A percentile compares a stretch with the other conserved stretches of the same genome.
Evolutionary conservation across 2,329 filamentous ascomycete species (phyloP).

Genomic region (Myrmaecium sp.): DNA sequence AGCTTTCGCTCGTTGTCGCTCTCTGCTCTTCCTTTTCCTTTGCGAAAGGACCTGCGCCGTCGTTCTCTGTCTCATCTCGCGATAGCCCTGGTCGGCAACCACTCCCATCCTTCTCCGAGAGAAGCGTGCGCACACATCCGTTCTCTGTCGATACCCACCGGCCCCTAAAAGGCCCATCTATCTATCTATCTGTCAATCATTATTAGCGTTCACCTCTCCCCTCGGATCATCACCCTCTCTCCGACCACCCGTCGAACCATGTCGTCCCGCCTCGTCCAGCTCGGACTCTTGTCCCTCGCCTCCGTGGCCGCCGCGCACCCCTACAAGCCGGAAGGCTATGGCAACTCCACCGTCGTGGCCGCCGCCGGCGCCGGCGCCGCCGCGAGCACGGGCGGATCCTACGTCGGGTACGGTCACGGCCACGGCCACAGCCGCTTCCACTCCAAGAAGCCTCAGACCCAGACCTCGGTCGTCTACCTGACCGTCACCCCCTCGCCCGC

Average conservation of each 20-base stretch:
- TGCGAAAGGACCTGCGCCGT: conserved; percentile 19
- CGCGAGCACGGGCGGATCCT: conserved; percentile 8
- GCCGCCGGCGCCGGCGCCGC: conserved; percentile 6
- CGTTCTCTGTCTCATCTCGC: conserved; percentile 14
- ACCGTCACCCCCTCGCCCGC: conserved; percentile 5
- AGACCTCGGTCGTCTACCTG: conserved; percentile 5
- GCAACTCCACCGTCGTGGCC: conserved; percentile 11
- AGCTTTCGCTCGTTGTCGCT: conserved; percentile 27
- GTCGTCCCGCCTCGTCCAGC: conserved; percentile 18
- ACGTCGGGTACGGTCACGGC: conserved; percentile 7
- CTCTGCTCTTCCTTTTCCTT: conserved; percentile 17
- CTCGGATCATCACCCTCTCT: conserved; percentile 6
- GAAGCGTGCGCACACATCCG: conserved; percentile 11
- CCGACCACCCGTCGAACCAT: too few species aligned
- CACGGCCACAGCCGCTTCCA: conserved; percentile 9
- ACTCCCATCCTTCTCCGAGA: conserved; percentile 20
- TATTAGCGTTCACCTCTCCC: conserved; percentile 7
- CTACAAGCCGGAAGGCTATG: conserved; percentile 12
- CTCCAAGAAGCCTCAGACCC: conserved; percentile 6
- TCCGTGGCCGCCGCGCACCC: conserved; percentile 20
- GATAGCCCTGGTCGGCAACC: conserved; percentile 27
- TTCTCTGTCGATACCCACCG: conserved; percentile 7
- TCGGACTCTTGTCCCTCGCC: conserved; percentile 27
- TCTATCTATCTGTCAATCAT: conserved; percentile 5
- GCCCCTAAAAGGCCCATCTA: conserved; percentile 6